Percentiles rank a stretch among this genome's conserved stretches.
Conservation (phyloP, 2,329 filamentous ascomycete species). For the Tolypocladium guangdongense region DNA sequence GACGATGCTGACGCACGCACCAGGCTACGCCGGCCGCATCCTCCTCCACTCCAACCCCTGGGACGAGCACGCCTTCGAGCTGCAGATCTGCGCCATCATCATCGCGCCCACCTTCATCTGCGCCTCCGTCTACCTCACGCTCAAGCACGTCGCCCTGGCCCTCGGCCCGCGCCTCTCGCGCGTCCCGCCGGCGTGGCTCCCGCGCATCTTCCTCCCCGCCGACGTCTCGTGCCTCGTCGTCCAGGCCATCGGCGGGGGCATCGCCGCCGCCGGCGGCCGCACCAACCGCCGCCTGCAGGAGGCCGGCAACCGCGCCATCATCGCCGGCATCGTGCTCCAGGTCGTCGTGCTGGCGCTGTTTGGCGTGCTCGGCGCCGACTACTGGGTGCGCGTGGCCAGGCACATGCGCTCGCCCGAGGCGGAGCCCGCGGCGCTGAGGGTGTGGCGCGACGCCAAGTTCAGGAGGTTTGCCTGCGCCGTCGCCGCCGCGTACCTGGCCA, state of each 20-base stretch:
- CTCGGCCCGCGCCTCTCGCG: constrained; percentile 39
- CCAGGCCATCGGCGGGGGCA: constrained; percentile 45
- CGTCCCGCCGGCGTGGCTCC: constrained; percentile 39
- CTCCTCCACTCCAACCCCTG: constrained; percentile 43
- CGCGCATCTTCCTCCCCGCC: constrained; percentile 46
- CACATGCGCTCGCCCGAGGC: constrained; percentile 24
- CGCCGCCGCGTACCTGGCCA: constrained; percentile 29
- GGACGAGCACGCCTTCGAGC: constrained; percentile 41
- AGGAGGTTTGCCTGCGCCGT: constrained; percentile 33
- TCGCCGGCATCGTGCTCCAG: constrained; percentile 43
- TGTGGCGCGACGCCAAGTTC: constrained; percentile 34
- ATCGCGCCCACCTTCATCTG: constrained; percentile 50
- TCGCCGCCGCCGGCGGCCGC: constrained; percentile 38
- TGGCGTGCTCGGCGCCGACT: constrained; percentile 32
- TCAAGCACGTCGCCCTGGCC: constrained; percentile 45
- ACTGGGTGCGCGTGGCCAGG: constrained; percentile 28
- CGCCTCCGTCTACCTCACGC: constrained; percentile 52
- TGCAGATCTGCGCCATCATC: constrained; percentile 49
- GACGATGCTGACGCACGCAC: background rate
- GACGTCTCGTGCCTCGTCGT: constrained; percentile 48
- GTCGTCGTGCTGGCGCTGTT: constrained; percentile 38
- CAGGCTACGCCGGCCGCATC: constrained; percentile 43
- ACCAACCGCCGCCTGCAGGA: constrained; percentile 27
- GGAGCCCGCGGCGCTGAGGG: constrained; percentile 16
- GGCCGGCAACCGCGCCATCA: constrained; percentile 39